Evolutionary conservation across 2,329 filamentous ascomycete genomes (phyloP).

Genomic region (Trichophyton mentagrophytes): DNA sequence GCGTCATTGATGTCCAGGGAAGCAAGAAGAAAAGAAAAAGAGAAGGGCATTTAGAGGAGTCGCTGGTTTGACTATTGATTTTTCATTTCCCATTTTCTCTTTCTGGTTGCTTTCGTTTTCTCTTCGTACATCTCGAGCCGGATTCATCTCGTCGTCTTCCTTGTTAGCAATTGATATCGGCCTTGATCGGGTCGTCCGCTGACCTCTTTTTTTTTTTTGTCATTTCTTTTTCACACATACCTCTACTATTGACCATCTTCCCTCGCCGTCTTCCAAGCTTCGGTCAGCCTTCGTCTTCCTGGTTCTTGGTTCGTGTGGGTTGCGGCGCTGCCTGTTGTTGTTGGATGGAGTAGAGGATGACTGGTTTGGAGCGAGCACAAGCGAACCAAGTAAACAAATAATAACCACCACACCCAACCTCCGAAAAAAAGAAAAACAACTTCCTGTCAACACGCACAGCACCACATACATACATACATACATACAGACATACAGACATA

Average conservation of each 20-base stretch:
- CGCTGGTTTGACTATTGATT: background rate
- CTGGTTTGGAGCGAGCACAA: slow-evolving; percentile 1
- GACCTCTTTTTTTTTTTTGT: background rate
- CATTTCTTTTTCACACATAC: background rate
- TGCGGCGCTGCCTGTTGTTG: background rate
- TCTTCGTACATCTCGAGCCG: background rate
- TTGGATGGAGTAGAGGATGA: background rate
- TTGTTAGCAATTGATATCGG: background rate
- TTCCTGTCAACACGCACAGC: background rate
- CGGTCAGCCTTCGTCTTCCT: background rate
- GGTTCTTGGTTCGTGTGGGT: background rate
- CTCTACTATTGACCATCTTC: background rate
- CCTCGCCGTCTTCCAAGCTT: background rate
- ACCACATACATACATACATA: no score
- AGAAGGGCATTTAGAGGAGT: background rate
- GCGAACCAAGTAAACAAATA: slow-evolving; percentile 4
- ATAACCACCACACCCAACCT: background rate
- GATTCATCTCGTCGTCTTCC: background rate
- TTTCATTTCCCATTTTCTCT: background rate
- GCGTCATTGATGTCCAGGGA: background rate
- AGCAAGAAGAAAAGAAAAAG: background rate
- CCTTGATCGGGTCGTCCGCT: background rate
- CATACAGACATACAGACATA: no score
- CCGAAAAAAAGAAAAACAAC: background rate
- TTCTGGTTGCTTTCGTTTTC: background rate